phyloP scores from a whole-genome alignment of 768 basidiomycete genomes.

The Suillus occidentalis region DNA sequence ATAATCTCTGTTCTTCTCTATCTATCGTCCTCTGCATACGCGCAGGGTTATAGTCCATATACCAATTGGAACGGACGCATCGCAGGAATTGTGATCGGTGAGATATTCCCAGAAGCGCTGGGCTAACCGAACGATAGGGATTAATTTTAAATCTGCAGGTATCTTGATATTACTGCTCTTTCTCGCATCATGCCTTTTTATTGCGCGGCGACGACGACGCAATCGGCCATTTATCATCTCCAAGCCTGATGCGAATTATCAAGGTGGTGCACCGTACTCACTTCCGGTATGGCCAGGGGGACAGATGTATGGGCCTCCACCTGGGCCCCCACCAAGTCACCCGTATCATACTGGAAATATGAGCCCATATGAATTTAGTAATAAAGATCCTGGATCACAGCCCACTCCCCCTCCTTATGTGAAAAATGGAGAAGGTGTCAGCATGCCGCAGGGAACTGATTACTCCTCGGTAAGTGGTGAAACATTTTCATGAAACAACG shows the following conservation, averaged over 20 bases:
- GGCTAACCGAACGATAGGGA: not conserved
- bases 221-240: not conserved
- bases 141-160: slow-evolving; percentile 13
- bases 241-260: not conserved
- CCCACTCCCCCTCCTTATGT: slow-evolving; percentile 10
- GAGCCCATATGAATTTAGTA: not conserved
- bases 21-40: slow-evolving; percentile 10
- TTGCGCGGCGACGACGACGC: slow-evolving; percentile 13
- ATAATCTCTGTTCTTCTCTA: slow-evolving; percentile 5
- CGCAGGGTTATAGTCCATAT: slow-evolving; percentile 14
- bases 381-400: not conserved
- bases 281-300: slow-evolving; percentile 13
- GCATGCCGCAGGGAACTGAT: not conserved
- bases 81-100: slow-evolving; percentile 26
- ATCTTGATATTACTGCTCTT: slow-evolving; percentile 12
- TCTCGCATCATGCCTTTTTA: slow-evolving; percentile 5
- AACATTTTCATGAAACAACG: not conserved
- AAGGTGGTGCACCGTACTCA: not conserved
- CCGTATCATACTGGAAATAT: not conserved
- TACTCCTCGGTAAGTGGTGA: slow-evolving; percentile 21
- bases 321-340: not conserved
- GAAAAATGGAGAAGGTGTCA: not conserved
- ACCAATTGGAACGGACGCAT: slow-evolving; percentile 20
- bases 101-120: not conserved
- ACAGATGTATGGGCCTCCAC: slow-evolving; percentile 8